Evolutionary conservation across 345 rosid species (phyloP).

Genomic region (Barbarea vulgaris): DNA sequence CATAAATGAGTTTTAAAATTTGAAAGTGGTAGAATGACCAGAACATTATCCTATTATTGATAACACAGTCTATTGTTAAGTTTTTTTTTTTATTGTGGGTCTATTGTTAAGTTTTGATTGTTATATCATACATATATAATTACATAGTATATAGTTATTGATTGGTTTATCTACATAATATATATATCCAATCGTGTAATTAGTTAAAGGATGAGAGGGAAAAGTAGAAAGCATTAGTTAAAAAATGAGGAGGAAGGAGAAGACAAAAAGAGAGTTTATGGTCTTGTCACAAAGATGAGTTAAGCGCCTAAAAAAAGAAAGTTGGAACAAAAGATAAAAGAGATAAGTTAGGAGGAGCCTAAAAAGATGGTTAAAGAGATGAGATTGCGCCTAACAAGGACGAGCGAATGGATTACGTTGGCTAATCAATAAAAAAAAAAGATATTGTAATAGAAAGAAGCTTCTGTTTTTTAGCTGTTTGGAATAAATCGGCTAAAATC

Average conservation of each 20-base stretch:
- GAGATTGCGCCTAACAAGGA: constrained; percentile 31
- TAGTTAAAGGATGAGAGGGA: not conserved
- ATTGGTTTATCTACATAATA: too few species aligned
- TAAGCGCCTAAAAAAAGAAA: not conserved
- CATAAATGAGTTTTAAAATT: not conserved
- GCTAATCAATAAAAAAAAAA: not conserved
- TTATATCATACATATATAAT: not conserved
- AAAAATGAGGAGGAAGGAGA: not conserved
- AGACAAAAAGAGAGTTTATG: not conserved
- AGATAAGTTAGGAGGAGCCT: not conserved
- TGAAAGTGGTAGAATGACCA: not conserved
- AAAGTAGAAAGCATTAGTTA: not conserved
- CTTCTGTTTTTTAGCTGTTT: constrained; percentile 1
- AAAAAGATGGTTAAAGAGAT: constrained; percentile 1
- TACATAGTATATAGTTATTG: not conserved
- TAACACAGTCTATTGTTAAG: not conserved
- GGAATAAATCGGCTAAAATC: not conserved
- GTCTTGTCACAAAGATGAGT: not conserved
- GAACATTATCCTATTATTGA: not conserved
- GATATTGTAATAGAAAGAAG: not conserved
- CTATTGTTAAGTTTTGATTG: not conserved
- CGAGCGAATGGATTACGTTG: constrained; percentile 12
- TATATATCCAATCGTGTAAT: not conserved
- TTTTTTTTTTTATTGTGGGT: too few species aligned
- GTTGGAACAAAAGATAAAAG: not conserved